Evolutionary conservation across 345 rosid species (phyloP).

Genomic region (Heritiera fomes): DNA sequence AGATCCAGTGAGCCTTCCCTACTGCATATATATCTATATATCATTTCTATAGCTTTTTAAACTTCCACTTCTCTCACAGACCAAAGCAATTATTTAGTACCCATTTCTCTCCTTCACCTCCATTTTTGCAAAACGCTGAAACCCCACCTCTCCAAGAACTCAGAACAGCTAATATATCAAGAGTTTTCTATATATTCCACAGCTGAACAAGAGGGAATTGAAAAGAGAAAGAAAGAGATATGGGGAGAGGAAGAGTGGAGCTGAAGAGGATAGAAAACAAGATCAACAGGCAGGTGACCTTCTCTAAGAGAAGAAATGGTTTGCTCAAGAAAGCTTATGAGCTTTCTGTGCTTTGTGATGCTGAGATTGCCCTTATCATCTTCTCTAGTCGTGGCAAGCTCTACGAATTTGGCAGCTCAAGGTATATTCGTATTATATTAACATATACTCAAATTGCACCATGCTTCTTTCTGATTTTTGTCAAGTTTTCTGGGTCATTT

Average conservation of each 20-base stretch:
- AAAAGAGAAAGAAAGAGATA: constrained; percentile 28
- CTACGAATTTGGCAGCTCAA: constrained; percentile 73
- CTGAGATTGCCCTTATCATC: constrained; percentile 82
- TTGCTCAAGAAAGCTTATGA: constrained; percentile 82
- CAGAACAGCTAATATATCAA: neutral
- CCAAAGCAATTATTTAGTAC: constrained; percentile 14
- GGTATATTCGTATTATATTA: constrained; percentile 33
- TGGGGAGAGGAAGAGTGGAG: constrained; percentile 95
- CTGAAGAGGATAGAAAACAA: constrained; percentile 90
- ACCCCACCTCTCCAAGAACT: too few relatives aligned
- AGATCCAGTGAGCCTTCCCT: constrained; percentile 26
- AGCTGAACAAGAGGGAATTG: neutral
- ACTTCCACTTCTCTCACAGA: constrained; percentile 32
- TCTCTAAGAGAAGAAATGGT: constrained; percentile 81
- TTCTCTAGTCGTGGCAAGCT: constrained; percentile 91
- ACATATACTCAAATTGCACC: neutral
- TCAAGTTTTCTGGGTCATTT: neutral
- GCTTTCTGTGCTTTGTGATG: constrained; percentile 85
- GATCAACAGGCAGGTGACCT: constrained; percentile 84
- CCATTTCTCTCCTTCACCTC: constrained; percentile 21
- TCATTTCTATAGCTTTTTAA: constrained; percentile 15
- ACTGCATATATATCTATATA: constrained; percentile 22
- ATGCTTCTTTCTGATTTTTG: neutral
- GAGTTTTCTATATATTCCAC: neutral
- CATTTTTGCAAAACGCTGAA: constrained; percentile 25